phyloP scores from a whole-genome alignment of 345 rosid species.

The Noccaea bulbosa region DNA sequence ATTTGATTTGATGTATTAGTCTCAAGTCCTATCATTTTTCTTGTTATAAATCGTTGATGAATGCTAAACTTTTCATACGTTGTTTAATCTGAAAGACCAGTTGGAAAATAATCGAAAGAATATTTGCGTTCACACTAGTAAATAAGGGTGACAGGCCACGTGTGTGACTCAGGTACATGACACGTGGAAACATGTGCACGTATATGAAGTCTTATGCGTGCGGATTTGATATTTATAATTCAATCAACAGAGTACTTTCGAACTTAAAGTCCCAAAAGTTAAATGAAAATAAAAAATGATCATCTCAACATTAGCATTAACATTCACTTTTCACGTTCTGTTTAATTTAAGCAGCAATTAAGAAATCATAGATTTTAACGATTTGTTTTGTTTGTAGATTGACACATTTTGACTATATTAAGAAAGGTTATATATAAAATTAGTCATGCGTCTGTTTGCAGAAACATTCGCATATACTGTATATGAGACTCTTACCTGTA shows the following conservation, averaged over 20 bases:
- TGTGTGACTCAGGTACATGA: background rate
- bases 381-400: background rate
- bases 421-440: background rate
- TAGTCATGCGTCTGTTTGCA: background rate
- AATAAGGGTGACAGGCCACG: background rate
- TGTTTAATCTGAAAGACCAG: constrained; percentile 1
- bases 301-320: background rate
- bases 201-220: constrained; percentile 11
- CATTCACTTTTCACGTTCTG: background rate
- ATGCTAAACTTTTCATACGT: background rate
- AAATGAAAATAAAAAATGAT: background rate
- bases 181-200: background rate
- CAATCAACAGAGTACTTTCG: too few species aligned
- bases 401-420: background rate
- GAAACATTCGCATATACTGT: background rate
- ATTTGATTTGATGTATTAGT: background rate
- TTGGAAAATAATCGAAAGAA: background rate
- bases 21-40: too few species aligned
- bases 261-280: too few species aligned
- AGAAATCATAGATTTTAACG: background rate
- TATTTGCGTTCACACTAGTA: constrained; percentile 25
- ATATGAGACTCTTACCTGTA: background rate
- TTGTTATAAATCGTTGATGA: background rate
- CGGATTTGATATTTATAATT: background rate
- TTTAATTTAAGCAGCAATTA: background rate